A percentile compares a stretch with the other conserved stretches of the same genome.
Conservation (phyloP, 2,329 filamentous ascomycete genomes). For the Fusarium fracticaudum region DNA sequence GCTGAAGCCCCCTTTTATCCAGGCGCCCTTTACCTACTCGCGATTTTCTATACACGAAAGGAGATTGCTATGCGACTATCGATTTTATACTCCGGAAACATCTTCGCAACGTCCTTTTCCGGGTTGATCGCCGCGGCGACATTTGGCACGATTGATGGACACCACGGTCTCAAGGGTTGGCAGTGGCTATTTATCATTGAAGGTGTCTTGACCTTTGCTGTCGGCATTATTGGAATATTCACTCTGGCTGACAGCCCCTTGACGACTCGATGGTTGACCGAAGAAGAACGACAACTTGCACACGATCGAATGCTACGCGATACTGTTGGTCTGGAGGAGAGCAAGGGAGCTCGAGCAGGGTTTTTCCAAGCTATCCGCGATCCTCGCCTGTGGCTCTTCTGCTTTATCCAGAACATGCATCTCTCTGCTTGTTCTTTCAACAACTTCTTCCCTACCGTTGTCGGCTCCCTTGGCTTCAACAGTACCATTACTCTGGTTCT, state of each 20-base stretch:
- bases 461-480: slow-evolving; percentile 46
- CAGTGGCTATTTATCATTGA: slow-evolving; percentile 49
- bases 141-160: slow-evolving; percentile 47
- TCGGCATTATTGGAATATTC: slow-evolving; percentile 46
- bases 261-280: slow-evolving; percentile 49
- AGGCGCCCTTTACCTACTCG: slow-evolving; percentile 52
- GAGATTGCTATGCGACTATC: slow-evolving; percentile 47
- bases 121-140: slow-evolving; percentile 56
- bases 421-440: slow-evolving; percentile 49
- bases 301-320: slow-evolving; percentile 50
- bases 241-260: slow-evolving; percentile 51
- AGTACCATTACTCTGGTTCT: slow-evolving; percentile 55
- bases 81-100: slow-evolving; percentile 45
- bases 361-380: slow-evolving; percentile 45
- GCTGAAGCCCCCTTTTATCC: slow-evolving; percentile 66
- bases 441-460: slow-evolving; percentile 45
- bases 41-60: slow-evolving; percentile 53
- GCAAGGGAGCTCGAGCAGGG: slow-evolving; percentile 50
- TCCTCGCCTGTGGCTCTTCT: slow-evolving; percentile 46
- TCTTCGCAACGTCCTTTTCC: slow-evolving; percentile 50
- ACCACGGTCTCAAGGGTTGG: slow-evolving; percentile 43
- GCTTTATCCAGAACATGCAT: slow-evolving; percentile 51
- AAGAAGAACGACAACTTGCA: slow-evolving; percentile 53
- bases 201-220: slow-evolving; percentile 41
- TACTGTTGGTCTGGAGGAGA: slow-evolving; percentile 45